Conservation (phyloP, 306 rosid genomes). For the Hippophae gyantsensis region DNA sequence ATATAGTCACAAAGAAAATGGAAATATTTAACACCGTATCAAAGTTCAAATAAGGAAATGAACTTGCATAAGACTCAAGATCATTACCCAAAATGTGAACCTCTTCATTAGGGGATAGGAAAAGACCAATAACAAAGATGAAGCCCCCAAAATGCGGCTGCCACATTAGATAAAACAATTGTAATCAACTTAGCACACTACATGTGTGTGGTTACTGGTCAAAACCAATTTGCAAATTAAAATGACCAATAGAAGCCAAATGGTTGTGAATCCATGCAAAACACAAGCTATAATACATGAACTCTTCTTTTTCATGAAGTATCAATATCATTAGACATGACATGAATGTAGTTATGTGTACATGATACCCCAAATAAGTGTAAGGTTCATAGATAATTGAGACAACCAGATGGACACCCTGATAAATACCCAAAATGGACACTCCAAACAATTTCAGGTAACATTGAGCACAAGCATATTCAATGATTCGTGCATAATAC, state of each 20-base stretch:
- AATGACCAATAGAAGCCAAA: not conserved
- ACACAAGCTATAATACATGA: no score
- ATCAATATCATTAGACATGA: no score
- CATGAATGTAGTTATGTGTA: no score
- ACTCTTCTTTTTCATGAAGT: no score
- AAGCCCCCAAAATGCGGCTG: constrained; percentile 82
- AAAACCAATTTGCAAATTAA: constrained; percentile 1
- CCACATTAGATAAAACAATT: constrained; percentile 15
- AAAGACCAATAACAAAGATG: constrained; percentile 80
- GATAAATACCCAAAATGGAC: no score
- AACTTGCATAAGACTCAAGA: constrained; percentile 7
- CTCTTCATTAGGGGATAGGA: constrained; percentile 97
- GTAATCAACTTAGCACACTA: constrained; percentile 5
- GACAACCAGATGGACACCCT: no score
- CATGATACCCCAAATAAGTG: no score
- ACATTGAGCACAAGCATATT: no score
- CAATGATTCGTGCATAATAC: no score
- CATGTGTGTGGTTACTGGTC: not conserved
- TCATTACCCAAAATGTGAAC: constrained; percentile 75
- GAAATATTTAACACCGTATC: constrained; percentile 13
- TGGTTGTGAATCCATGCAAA: not conserved
- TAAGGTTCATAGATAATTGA: no score
- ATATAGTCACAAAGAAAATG: constrained; percentile 13
- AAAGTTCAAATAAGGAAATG: constrained; percentile 1
- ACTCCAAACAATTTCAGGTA: no score